A percentile compares a stretch with the other conserved stretches of the same genome.
Evolutionary conservation across 2,329 filamentous ascomycete species (phyloP).

Genomic region (Parafenestella ontariensis): DNA sequence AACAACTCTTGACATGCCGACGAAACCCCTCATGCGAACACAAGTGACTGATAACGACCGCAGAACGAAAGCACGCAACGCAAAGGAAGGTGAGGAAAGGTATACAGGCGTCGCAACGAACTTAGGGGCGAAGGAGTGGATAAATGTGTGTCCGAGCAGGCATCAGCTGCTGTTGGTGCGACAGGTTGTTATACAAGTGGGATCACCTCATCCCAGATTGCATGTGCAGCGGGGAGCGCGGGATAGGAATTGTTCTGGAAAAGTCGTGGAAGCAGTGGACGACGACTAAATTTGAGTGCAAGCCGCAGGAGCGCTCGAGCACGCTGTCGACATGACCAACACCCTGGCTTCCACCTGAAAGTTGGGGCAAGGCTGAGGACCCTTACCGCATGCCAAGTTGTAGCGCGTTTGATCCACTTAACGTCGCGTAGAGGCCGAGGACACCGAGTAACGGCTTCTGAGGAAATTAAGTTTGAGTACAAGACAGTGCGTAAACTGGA

Average conservation of each 20-base stretch:
- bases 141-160: slow-evolving; percentile 41
- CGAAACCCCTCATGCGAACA: slow-evolving; percentile 9
- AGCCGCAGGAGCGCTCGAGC: slow-evolving; percentile 41
- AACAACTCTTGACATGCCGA: slow-evolving; percentile 29
- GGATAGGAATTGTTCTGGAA: slow-evolving; percentile 48
- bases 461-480: neutral
- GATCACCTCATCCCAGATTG: slow-evolving; percentile 44
- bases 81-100: slow-evolving; percentile 31
- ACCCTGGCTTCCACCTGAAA: slow-evolving; percentile 41
- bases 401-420: slow-evolving; percentile 43
- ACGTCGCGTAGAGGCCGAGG: slow-evolving; percentile 10
- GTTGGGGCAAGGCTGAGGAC: slow-evolving; percentile 47
- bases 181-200: slow-evolving; percentile 42
- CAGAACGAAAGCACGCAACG: slow-evolving; percentile 12
- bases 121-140: slow-evolving; percentile 40
- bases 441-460: neutral
- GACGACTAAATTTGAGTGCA: slow-evolving; percentile 39
- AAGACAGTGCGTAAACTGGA: neutral
- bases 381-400: slow-evolving; percentile 32
- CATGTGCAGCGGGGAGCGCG: slow-evolving; percentile 41
- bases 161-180: slow-evolving; percentile 44
- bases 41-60: slow-evolving; percentile 11
- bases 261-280: slow-evolving; percentile 39
- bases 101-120: slow-evolving; percentile 26
- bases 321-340: slow-evolving; percentile 32